Percentiles rank a stretch among this genome's conserved stretches.
Evolutionary conservation across 2,329 filamentous ascomycete genomes (phyloP).

Genomic region (Penicillium digitatum): DNA sequence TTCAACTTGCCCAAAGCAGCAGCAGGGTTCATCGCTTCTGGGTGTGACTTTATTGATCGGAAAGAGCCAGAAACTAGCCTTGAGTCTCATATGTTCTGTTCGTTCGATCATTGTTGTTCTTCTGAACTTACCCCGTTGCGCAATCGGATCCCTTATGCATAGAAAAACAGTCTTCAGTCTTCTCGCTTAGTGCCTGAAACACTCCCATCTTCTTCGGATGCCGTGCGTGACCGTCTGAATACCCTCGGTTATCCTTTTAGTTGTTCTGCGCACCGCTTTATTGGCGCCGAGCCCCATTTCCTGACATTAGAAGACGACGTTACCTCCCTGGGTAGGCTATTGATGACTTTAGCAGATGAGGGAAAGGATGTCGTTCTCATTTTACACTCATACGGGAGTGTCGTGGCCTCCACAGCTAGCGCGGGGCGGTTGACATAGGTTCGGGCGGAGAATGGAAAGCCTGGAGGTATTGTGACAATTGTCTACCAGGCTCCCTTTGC

Average conservation of each 20-base stretch:
- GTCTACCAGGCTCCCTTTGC: slow-evolving; percentile 38
- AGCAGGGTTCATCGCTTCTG: not conserved
- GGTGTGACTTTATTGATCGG: too few relatives aligned
- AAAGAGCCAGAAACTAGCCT: not conserved
- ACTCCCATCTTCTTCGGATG: slow-evolving; percentile 29
- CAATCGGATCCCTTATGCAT: not conserved
- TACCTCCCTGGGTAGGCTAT: slow-evolving; percentile 17
- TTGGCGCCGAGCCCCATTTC: slow-evolving; percentile 29
- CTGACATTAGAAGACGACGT: slow-evolving; percentile 38
- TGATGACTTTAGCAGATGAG: slow-evolving; percentile 27
- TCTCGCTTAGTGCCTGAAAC: slow-evolving; percentile 44
- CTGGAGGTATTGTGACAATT: slow-evolving; percentile 29
- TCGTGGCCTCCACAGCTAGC: slow-evolving; percentile 29
- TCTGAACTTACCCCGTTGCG: not conserved
- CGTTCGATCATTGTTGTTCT: too few relatives aligned
- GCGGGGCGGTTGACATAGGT: slow-evolving; percentile 25
- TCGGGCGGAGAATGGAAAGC: slow-evolving; percentile 23
- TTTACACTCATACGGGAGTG: slow-evolving; percentile 36
- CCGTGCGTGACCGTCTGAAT: slow-evolving; percentile 30
- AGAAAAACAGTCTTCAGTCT: slow-evolving; percentile 30
- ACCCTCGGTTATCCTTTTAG: slow-evolving; percentile 32
- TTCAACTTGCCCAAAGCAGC: not conserved
- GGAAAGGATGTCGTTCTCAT: slow-evolving; percentile 28
- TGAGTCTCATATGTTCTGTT: not conserved
- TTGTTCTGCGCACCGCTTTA: slow-evolving; percentile 29